These are phyloP conservation scores for Yamadazyma olivae DNA, from an alignment of 805 yeast species.

Conservation along the genomic window DNA sequence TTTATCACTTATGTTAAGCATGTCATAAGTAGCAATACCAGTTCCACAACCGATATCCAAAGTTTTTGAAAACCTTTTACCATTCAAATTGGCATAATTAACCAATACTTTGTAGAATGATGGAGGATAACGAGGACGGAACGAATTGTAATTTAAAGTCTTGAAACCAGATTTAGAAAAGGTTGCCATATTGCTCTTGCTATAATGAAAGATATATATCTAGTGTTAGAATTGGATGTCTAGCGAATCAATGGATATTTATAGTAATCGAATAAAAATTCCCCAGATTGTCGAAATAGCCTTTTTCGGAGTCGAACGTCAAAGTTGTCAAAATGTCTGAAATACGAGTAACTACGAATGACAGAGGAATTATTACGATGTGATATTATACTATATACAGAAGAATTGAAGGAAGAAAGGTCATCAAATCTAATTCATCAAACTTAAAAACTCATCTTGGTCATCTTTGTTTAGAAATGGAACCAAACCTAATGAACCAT, in stretches of 20 bases:
- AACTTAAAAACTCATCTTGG: conserved; percentile 3
- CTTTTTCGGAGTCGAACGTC: conserved; percentile 1
- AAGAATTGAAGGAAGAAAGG: no score
- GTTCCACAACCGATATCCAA: conserved; percentile 53
- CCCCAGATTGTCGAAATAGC: conserved; percentile 3
- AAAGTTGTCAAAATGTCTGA: no score
- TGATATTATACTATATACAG: background rate
- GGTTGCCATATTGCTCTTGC: conserved; percentile 26
- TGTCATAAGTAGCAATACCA: conserved; percentile 48
- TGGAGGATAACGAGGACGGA: conserved; percentile 41
- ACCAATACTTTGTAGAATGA: conserved; percentile 30
- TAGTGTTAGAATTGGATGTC: no score
- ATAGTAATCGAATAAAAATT: background rate
- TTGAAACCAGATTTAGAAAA: conserved; percentile 32
- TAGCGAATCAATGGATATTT: no score
- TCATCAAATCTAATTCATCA: background rate
- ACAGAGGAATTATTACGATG: no score
- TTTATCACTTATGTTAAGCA: conserved; percentile 33
- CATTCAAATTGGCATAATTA: conserved; percentile 18
- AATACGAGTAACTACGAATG: no score
- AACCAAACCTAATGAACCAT: conserved; percentile 75
- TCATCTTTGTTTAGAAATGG: conserved; percentile 49
- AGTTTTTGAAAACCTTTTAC: conserved; percentile 21
- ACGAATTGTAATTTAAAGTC: conserved; percentile 32
- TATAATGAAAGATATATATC: no score